phyloP scores from a whole-genome alignment of 1,284 basidiomycete genomes.

The Moesziomyces globuligerus region DNA sequence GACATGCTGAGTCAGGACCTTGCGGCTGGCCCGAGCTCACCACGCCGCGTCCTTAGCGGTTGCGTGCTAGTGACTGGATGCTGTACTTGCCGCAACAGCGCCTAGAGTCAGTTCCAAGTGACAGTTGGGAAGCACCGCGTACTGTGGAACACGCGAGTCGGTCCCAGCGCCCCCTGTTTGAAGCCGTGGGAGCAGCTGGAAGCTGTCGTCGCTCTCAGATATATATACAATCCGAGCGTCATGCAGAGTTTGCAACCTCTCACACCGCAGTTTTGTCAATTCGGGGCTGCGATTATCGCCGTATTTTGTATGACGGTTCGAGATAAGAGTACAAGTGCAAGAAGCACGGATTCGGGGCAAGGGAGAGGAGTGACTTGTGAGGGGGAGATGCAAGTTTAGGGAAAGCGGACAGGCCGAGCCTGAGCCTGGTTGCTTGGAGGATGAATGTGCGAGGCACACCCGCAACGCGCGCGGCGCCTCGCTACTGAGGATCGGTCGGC shows the following conservation, averaged over 20 bases:
- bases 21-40: neutral
- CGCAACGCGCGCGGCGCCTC: too few relatives aligned
- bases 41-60: neutral
- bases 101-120: neutral
- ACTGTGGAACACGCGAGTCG: too few relatives aligned
- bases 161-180: too few relatives aligned
- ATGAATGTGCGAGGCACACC: too few relatives aligned
- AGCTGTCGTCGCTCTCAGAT: too few relatives aligned
- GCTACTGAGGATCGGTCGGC: too few relatives aligned
- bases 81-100: neutral
- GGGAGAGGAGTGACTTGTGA: neutral
- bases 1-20: neutral
- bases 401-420: neutral
- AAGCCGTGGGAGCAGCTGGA: too few relatives aligned
- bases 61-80: neutral
- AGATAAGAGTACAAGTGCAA: slow-evolving; percentile 16
- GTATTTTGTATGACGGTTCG: slow-evolving; percentile 12
- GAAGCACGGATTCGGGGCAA: neutral
- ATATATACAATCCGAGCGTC: too few relatives aligned
- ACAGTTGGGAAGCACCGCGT: too few relatives aligned
- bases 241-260: too few relatives aligned
- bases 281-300: neutral
- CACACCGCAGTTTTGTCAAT: too few relatives aligned
- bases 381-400: neutral
- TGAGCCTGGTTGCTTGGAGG: neutral